Evolutionary conservation across 148 eudicot genomes (phyloP).

Genomic region (Drosera capensis): DNA sequence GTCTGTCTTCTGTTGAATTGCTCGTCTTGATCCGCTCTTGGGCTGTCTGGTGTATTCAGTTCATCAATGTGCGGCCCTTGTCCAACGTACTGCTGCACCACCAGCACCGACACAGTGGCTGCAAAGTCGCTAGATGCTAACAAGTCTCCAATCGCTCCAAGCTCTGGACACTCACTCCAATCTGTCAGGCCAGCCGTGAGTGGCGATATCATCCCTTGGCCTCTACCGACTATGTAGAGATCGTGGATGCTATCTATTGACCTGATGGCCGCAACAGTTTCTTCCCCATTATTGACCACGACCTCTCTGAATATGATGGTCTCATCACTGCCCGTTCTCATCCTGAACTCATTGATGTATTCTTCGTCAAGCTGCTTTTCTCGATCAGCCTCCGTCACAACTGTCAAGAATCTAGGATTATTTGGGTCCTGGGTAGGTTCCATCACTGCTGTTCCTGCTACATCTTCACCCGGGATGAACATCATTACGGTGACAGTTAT

Average conservation of each 20-base stretch:
- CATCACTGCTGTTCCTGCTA: background rate
- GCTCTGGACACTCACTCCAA: slow-evolving; percentile 34
- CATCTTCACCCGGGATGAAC: slow-evolving; percentile 1
- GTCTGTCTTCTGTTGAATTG: background rate
- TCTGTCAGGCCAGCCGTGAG: slow-evolving; percentile 22
- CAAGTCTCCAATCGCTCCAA: slow-evolving; percentile 23
- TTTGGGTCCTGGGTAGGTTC: background rate
- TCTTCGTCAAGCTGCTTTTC: slow-evolving; percentile 12
- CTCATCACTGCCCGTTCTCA: slow-evolving; percentile 1
- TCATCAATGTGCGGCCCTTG: slow-evolving; percentile 7
- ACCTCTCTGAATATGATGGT: slow-evolving; percentile 10
- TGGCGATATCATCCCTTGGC: slow-evolving; percentile 12
- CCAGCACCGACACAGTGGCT: slow-evolving; percentile 22
- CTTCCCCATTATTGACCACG: slow-evolving; percentile 13
- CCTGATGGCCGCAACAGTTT: slow-evolving; percentile 8
- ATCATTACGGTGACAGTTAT: slow-evolving; percentile 10
- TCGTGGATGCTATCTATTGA: slow-evolving; percentile 11
- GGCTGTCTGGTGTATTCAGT: slow-evolving; percentile 5
- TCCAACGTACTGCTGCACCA: slow-evolving; percentile 35
- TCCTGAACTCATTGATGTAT: slow-evolving; percentile 6
- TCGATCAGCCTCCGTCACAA: background rate
- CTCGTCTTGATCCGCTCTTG: background rate
- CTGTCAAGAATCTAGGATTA: background rate
- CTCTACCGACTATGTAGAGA: slow-evolving; percentile 19
- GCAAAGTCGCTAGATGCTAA: slow-evolving; percentile 21